Base-by-base conservation (phyloP, 2,329 filamentous ascomycete genomes). In the Clonostachys rosea region DNA sequence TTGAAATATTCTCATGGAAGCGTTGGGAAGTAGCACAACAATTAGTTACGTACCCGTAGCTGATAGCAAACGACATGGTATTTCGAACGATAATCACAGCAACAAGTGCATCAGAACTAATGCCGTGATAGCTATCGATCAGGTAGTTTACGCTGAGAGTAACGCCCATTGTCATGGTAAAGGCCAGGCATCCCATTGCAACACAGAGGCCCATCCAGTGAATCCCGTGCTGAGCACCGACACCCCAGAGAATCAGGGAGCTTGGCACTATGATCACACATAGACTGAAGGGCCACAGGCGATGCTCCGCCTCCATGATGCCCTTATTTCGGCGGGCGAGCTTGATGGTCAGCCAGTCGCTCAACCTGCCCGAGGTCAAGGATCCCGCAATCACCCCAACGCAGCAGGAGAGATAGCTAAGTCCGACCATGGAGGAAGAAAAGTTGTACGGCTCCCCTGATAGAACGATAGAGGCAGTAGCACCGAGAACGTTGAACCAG, bases 131-230 rank as follows among this genome's bases (percentile, higher is more conserved):
- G 16, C 62, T 62, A 47, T 71, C 68, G 46, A 72, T 61, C 14
- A 68, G 48, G 43, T 73, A 73, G 17, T 63, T 61, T 17, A 72
- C 61, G 20, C 61, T 59, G 1, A 72, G 56, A 1, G 68, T 64
- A 17, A 67, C 46, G 5, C 68, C 68, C 24, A 63, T 56, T 3
- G 64, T 62, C 35, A 59, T 61, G 5, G 62, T 59, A 5, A 65
- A 61, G 0, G 65, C 59, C 1, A 67, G 58, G 3, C 56, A 51
- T 5, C 62, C 61, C 64, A 71, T 71, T 37, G 65, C 68, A 36
- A 71, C 59, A 3, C 70, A 53, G 6, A 70, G 61, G 2, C 66
- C 69, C 41, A 71, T 66, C 68, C 67, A 72, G 44, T 71, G 69
- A 5, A 70, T 54, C 1, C 61, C 50, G 37, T 67, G 62, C 2